Evolutionary conservation across 2,329 filamentous ascomycete species (phyloP).

Genomic region (Diaporthe eres): DNA sequence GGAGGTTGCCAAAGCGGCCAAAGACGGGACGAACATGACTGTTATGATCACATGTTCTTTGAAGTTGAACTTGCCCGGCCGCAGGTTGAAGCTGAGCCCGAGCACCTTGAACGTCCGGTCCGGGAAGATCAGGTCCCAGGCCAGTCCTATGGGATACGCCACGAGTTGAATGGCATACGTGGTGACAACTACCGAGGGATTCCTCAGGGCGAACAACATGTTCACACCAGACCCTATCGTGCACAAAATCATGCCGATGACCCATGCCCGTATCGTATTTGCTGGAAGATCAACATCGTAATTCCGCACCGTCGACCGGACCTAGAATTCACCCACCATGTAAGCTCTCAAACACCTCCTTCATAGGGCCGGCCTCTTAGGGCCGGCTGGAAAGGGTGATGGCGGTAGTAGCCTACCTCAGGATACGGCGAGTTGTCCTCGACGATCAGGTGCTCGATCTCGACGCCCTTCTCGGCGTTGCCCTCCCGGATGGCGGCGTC

Average conservation of each 20-base stretch:
- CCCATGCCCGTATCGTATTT: conserved; percentile 76
- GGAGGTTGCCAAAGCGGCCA: not conserved
- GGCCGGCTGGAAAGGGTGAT: not conserved
- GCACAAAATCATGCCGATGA: conserved; percentile 71
- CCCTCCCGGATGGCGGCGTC: conserved; percentile 69
- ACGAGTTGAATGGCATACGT: conserved; percentile 75
- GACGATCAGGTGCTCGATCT: conserved; percentile 70
- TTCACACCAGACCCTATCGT: conserved; percentile 74
- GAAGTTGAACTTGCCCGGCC: conserved; percentile 71
- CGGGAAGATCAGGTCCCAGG: conserved; percentile 69
- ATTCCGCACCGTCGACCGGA: conserved; percentile 75
- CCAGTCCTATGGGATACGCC: conserved; percentile 70
- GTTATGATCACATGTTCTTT: conserved; percentile 75
- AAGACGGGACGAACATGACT: conserved; percentile 64
- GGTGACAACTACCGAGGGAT: conserved; percentile 71
- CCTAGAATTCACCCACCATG: conserved; percentile 54
- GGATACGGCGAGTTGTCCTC: conserved; percentile 78
- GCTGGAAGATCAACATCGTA: conserved; percentile 75
- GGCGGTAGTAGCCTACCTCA: conserved; percentile 61
- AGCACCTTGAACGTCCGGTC: conserved; percentile 65
- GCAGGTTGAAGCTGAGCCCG: conserved; percentile 69
- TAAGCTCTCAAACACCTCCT: conserved; percentile 33
- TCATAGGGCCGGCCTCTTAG: not conserved
- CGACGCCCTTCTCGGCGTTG: conserved; percentile 69
- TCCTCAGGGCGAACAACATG: conserved; percentile 72